Conservation (phyloP, 208 protist species). For the Angomonas desouzai region DNA sequence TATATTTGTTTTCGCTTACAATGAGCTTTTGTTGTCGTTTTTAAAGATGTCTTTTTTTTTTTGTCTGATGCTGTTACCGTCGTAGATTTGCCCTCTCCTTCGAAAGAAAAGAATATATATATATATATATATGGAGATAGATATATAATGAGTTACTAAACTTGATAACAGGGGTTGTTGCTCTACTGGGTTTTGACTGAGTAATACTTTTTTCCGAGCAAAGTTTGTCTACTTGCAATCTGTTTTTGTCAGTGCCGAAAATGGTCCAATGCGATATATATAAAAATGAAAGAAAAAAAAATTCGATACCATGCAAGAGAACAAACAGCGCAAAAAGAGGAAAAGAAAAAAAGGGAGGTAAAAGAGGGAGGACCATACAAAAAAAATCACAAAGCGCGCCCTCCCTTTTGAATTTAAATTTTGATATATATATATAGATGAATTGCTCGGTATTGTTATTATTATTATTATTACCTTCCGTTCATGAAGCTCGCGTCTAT, state of each 20-base stretch:
- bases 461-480: background rate
- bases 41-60: constrained; percentile 7
- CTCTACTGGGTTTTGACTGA: background rate
- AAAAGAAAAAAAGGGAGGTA: constrained; percentile 11
- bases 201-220: background rate
- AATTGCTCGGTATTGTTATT: too few relatives aligned
- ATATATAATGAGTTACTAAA: constrained; percentile 9
- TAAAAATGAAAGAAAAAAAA: constrained; percentile 6
- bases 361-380: too few relatives aligned
- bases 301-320: background rate
- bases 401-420: too few relatives aligned
- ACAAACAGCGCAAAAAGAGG: constrained; percentile 3
- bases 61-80: background rate
- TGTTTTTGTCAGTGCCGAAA: background rate
- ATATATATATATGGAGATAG: constrained; percentile 2
- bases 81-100: background rate
- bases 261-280: background rate
- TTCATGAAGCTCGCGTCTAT: constrained; percentile 6
- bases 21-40: background rate
- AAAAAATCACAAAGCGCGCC: constrained; percentile 11
- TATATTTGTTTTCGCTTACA: too few relatives aligned
- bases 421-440: too few relatives aligned
- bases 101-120: background rate
- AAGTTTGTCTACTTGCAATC: background rate
- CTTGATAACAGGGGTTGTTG: constrained; percentile 4